Conservation (phyloP, 352 stramenopile species). For the Phytophthora pinifolia region DNA sequence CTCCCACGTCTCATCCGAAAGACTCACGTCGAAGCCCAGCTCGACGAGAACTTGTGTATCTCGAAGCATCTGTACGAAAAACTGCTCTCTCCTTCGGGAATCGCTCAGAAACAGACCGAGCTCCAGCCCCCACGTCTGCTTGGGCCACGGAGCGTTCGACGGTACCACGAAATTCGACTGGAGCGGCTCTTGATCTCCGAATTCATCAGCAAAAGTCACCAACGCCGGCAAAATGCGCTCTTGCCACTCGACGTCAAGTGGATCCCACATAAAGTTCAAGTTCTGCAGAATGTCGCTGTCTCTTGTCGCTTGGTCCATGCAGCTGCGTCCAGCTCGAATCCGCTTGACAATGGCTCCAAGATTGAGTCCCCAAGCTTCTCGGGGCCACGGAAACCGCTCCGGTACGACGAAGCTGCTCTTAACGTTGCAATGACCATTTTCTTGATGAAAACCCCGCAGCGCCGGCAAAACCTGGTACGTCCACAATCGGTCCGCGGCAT, state of each 20-base stretch:
- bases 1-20: conserved; percentile 28
- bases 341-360: conserved; percentile 28
- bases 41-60: conserved; percentile 16
- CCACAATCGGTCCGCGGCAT: conserved; percentile 23
- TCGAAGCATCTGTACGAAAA: conserved; percentile 29
- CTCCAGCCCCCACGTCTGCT: conserved; percentile 29
- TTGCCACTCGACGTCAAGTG: conserved; percentile 28
- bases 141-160: conserved; percentile 17
- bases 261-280: conserved; percentile 25
- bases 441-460: conserved; percentile 19
- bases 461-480: conserved; percentile 26
- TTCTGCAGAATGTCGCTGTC: conserved; percentile 14
- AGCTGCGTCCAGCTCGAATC: conserved; percentile 19
- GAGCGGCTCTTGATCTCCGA: conserved; percentile 13
- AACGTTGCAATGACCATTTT: conserved; percentile 26
- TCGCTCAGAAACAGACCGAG: conserved; percentile 24
- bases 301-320: conserved; percentile 11
- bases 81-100: conserved; percentile 26
- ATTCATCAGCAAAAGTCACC: conserved; percentile 31
- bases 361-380: conserved; percentile 22
- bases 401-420: conserved; percentile 22
- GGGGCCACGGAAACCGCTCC: conserved; percentile 18
- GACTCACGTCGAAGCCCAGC: conserved; percentile 24
- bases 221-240: conserved; percentile 30
- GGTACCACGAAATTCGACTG: conserved; percentile 26